Percentiles rank a stretch among this genome's conserved stretches.
Evolutionary conservation across 2,329 filamentous ascomycete species (phyloP).

Genomic region (Aspergillus neotritici): DNA sequence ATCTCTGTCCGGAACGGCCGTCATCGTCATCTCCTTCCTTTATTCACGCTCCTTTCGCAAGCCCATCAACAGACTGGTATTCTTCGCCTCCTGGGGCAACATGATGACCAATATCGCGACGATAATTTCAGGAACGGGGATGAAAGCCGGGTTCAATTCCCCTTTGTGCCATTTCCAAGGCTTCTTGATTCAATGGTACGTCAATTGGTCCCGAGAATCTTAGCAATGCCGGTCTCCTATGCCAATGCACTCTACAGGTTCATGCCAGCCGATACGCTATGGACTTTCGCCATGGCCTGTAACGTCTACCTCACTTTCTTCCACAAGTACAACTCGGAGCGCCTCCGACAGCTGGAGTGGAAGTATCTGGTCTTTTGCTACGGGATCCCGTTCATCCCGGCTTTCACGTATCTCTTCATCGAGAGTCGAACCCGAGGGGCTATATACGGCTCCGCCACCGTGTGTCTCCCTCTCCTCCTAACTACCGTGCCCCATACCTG

Average conservation of each 20-base stretch:
- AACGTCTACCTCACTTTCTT: constrained; percentile 83
- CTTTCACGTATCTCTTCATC: constrained; percentile 63
- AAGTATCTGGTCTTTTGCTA: constrained; percentile 67
- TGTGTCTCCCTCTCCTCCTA: constrained; percentile 23
- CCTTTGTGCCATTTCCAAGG: constrained; percentile 70
- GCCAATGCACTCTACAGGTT: constrained; percentile 51
- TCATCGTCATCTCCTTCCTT: constrained; percentile 67
- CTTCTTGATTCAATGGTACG: constrained; percentile 77
- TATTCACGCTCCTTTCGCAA: constrained; percentile 68
- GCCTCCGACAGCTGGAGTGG: constrained; percentile 62
- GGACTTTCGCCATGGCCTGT: constrained; percentile 75
- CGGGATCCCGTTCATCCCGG: constrained; percentile 64
- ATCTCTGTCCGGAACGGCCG: constrained; percentile 63
- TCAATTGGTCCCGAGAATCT: constrained; percentile 5
- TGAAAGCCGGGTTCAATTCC: constrained; percentile 45
- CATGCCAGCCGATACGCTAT: constrained; percentile 68
- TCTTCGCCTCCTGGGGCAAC: constrained; percentile 79
- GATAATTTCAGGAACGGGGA: constrained; percentile 61
- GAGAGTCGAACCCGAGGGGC: constrained; percentile 47
- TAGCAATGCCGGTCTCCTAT: too few relatives aligned
- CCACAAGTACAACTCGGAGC: constrained; percentile 60
- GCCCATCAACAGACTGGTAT: constrained; percentile 79
- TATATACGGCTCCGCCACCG: constrained; percentile 67
- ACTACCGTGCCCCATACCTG: neutral
- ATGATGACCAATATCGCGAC: constrained; percentile 71